phyloP scores from a whole-genome alignment of 352 stramenopile species.

The Phytophthora sp. region DNA sequence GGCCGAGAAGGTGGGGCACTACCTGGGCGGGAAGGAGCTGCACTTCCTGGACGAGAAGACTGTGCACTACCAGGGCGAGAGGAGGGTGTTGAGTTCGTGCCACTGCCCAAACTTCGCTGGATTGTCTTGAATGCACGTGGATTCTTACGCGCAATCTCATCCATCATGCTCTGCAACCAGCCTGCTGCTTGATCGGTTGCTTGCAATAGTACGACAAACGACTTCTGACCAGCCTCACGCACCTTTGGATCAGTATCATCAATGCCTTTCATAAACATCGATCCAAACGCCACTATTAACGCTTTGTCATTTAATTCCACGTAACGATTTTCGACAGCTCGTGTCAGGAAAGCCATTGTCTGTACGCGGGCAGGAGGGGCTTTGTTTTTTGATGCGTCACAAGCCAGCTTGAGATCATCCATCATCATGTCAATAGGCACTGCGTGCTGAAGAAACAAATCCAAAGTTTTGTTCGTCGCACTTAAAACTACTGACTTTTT shows the following conservation, averaged over 20 bases:
- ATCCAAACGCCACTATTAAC: constrained; percentile 68
- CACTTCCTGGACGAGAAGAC: constrained; percentile 35
- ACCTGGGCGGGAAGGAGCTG: constrained; percentile 22
- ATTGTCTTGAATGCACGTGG: constrained; percentile 76
- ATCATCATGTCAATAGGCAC: constrained; percentile 91
- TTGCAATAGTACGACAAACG: constrained; percentile 66
- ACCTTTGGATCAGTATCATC: constrained; percentile 85
- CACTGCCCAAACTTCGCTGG: constrained; percentile 47
- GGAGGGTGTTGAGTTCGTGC: constrained; percentile 24
- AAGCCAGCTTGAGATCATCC: constrained; percentile 76
- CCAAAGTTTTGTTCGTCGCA: constrained; percentile 83
- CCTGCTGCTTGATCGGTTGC: constrained; percentile 47
- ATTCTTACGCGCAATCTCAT: constrained; percentile 75
- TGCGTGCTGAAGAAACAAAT: constrained; percentile 80
- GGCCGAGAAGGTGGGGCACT: constrained; percentile 41
- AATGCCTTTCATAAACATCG: constrained; percentile 65
- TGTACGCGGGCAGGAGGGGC: constrained; percentile 79
- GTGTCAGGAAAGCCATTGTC: constrained; percentile 69
- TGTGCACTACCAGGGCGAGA: constrained; percentile 39
- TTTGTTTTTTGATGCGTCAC: constrained; percentile 86
- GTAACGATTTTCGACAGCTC: constrained; percentile 73
- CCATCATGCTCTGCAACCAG: constrained; percentile 68
- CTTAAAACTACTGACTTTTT: constrained; percentile 88
- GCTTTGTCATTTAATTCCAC: constrained; percentile 68
- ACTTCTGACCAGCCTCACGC: constrained; percentile 74